phyloP scores from a whole-genome alignment of 768 basidiomycete species.

The Cystofilobasidium capitatum region DNA sequence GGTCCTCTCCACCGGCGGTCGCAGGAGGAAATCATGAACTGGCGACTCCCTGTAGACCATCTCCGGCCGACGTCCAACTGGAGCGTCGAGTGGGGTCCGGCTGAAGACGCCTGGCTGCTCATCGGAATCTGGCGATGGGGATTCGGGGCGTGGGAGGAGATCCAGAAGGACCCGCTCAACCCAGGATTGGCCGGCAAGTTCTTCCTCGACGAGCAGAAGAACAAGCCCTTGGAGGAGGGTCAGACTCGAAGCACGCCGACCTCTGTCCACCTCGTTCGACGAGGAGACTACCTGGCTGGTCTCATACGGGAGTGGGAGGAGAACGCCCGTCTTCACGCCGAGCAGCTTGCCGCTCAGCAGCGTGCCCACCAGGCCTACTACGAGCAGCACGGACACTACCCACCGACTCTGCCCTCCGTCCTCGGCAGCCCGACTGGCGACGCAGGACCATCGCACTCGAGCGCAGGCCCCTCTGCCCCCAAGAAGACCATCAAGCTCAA shows the following conservation, averaged over 20 bases:
- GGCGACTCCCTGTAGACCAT: slow-evolving; percentile 82
- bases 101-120: slow-evolving; percentile 87
- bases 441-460: neutral
- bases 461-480: neutral
- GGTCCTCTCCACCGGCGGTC: neutral
- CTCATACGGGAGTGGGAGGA: slow-evolving; percentile 25
- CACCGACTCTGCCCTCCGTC: neutral
- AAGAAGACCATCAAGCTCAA: neutral
- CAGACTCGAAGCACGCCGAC: slow-evolving; percentile 68
- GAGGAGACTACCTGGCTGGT: slow-evolving; percentile 77
- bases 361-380: slow-evolving; percentile 1
- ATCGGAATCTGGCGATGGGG: slow-evolving; percentile 89
- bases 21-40: slow-evolving; percentile 41
- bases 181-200: slow-evolving; percentile 85
- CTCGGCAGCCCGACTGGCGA: no score
- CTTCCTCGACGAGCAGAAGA: slow-evolving; percentile 87
- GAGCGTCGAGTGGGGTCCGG: slow-evolving; percentile 88
- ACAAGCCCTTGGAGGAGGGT: slow-evolving; percentile 44
- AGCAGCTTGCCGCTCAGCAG: slow-evolving; percentile 9
- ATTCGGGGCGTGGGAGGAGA: slow-evolving; percentile 94
- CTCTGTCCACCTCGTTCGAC: slow-evolving; percentile 92
- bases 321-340: neutral
- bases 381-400: slow-evolving; percentile 5
- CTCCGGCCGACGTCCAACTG: slow-evolving; percentile 90
- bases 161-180: slow-evolving; percentile 66